phyloP scores from a whole-genome alignment of 768 basidiomycete genomes.

The Tulasnella sp. region DNA sequence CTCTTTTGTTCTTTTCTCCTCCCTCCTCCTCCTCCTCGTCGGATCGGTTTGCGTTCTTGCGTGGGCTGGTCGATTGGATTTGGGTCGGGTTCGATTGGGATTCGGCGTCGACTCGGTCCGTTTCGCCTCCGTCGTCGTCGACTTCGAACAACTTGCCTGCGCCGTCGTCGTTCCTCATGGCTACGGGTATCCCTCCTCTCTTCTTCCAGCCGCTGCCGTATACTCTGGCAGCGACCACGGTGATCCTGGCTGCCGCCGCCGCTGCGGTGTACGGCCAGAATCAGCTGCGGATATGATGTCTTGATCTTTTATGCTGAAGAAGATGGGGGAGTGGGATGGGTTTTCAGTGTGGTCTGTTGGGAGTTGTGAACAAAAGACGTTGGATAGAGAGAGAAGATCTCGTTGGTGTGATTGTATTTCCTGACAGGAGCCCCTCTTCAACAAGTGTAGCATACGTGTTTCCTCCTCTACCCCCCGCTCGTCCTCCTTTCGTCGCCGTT shows the following conservation, averaged over 20 bases:
- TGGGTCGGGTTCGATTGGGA: neutral
- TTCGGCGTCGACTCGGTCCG: neutral
- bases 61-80: neutral
- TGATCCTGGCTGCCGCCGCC: constrained; percentile 18
- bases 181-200: neutral
- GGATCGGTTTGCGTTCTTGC: neutral
- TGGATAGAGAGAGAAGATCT: neutral
- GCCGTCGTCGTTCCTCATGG: neutral
- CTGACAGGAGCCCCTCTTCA: neutral
- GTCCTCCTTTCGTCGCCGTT: too few species aligned
- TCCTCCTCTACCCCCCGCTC: neutral
- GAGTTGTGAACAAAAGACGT: neutral
- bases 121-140: neutral
- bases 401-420: neutral
- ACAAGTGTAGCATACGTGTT: neutral
- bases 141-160: neutral
- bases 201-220: constrained; percentile 13
- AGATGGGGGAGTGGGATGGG: neutral
- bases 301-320: neutral
- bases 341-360: neutral
- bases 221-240: constrained; percentile 18
- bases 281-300: neutral
- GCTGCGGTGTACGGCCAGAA: constrained; percentile 9
- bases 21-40: neutral
- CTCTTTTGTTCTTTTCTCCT: neutral